Conservation (phyloP, 306 rosid genomes). For the Hippophae gyantsensis region DNA sequence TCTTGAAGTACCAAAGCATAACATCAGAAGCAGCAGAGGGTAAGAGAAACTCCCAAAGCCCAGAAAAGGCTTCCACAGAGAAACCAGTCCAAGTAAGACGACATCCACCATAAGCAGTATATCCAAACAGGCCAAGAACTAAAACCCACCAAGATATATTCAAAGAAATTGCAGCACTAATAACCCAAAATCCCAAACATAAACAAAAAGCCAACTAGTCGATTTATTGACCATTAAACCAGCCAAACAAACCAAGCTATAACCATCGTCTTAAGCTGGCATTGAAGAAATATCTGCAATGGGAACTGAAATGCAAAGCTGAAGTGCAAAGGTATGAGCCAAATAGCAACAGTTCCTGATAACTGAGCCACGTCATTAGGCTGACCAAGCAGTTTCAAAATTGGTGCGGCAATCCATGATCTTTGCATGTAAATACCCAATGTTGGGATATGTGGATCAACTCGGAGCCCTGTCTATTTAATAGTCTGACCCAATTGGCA, state of each 20-base stretch:
- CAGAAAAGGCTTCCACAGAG: constrained; percentile 65
- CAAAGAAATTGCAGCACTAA: neutral
- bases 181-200: neutral
- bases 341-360: constrained; percentile 1
- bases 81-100: constrained; percentile 68
- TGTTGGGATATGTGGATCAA: no score
- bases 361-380: constrained; percentile 11
- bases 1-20: constrained; percentile 53
- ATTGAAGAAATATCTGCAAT: constrained; percentile 5
- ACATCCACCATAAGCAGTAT: constrained; percentile 53
- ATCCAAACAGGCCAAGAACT: constrained; percentile 37
- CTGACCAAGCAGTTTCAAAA: constrained; percentile 13
- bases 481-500: no score
- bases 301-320: constrained; percentile 2
- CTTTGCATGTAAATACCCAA: no score
- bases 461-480: no score
- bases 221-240: neutral
- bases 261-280: neutral
- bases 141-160: constrained; percentile 24
- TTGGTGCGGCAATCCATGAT: neutral
- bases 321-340: constrained; percentile 5
- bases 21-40: constrained; percentile 72
- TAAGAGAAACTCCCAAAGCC: constrained; percentile 64
- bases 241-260: constrained; percentile 1
- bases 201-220: constrained; percentile 3